These are phyloP conservation scores for Cafeteria roenbergensis DNA, from an alignment of 108 stramenopile species.

Conservation along the genomic window DNA sequence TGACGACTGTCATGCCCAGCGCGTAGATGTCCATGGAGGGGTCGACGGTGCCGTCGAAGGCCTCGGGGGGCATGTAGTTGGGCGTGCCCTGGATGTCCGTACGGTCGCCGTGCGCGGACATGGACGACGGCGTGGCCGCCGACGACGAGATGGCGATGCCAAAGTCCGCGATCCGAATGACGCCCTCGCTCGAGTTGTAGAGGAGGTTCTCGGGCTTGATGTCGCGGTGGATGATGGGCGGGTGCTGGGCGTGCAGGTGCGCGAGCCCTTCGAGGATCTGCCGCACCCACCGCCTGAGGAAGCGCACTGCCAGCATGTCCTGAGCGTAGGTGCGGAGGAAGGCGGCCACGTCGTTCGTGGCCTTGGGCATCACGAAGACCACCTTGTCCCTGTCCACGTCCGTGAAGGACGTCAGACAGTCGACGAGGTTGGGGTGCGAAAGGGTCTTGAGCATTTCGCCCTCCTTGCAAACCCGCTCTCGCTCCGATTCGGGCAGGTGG, in stretches of 20 bases:
- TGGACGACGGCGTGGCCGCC: too few relatives aligned
- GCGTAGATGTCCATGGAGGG: constrained; percentile 88
- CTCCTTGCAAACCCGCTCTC: too few relatives aligned
- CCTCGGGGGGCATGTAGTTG: constrained; percentile 32
- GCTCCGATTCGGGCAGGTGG: too few relatives aligned
- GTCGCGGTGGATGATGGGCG: constrained; percentile 95
- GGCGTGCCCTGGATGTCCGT: constrained; percentile 69
- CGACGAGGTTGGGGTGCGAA: constrained; percentile 12
- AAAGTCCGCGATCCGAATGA: constrained; percentile 88
- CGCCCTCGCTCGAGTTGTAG: constrained; percentile 88
- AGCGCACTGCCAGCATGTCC: constrained; percentile 87
- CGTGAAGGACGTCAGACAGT: constrained; percentile 6
- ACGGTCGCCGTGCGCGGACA: constrained; percentile 4
- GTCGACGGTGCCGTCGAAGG: constrained; percentile 68
- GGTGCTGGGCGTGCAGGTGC: constrained; percentile 85
- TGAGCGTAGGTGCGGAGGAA: constrained; percentile 86
- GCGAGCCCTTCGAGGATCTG: constrained; percentile 84
- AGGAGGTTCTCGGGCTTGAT: constrained; percentile 93
- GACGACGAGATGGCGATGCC: too few relatives aligned
- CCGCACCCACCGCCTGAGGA: constrained; percentile 82
- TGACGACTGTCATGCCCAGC: constrained; percentile 91
- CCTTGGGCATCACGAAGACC: constrained; percentile 82
- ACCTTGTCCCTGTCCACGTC: constrained; percentile 25
- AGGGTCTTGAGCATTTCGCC: too few relatives aligned
- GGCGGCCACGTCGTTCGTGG: constrained; percentile 71